These are phyloP conservation scores for Inga oerstediana DNA, from an alignment of 306 rosid species.

Conservation along the genomic window DNA sequence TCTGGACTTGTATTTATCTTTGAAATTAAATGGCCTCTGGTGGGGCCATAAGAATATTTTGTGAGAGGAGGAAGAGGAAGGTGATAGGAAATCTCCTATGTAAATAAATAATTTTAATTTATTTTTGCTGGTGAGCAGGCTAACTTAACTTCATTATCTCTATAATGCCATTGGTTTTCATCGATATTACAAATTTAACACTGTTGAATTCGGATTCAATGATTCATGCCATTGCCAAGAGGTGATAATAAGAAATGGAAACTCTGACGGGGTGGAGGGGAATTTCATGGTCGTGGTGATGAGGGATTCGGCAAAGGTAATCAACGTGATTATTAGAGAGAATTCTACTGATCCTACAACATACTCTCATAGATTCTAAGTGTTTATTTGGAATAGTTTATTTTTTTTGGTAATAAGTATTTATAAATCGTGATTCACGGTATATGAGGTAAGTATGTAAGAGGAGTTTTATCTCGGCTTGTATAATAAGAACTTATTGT, in stretches of 20 bases:
- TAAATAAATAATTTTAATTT: not conserved
- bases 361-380: too few relatives aligned
- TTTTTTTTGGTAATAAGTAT: too few relatives aligned
- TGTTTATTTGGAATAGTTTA: too few relatives aligned
- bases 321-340: not conserved
- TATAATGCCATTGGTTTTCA: conserved; percentile 14
- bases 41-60: conserved; percentile 33
- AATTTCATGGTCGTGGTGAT: not conserved
- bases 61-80: conserved; percentile 22
- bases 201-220: not conserved
- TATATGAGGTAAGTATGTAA: too few relatives aligned
- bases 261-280: not conserved
- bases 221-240: not conserved
- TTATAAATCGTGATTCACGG: too few relatives aligned
- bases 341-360: too few relatives aligned
- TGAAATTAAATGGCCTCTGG: conserved; percentile 16
- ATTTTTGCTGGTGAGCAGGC: not conserved
- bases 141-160: not conserved
- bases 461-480: too few relatives aligned
- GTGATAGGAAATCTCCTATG: conserved; percentile 15
- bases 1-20: conserved; percentile 22
- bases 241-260: not conserved
- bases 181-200: conserved; percentile 21
- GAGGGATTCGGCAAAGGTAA: not conserved
- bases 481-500: too few relatives aligned